Evolutionary conservation across 2,329 filamentous ascomycete genomes (phyloP), one percentile per base, ranked within the genome.

Genomic region (Leptographium procerum): DNA sequence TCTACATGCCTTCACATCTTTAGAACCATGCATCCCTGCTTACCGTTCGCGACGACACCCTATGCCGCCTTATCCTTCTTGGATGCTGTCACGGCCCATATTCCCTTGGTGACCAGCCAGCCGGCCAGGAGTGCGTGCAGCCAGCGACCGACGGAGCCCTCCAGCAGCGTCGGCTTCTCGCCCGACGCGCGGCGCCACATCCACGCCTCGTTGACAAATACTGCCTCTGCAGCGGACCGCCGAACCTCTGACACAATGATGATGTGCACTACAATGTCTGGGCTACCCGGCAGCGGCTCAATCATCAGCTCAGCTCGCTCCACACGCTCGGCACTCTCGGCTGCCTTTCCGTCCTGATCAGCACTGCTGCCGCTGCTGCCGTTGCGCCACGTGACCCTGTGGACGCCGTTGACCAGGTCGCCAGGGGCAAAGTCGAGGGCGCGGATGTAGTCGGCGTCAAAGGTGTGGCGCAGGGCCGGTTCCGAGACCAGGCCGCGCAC

Each of bases 121-220:
- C 59, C 48, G 22, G 50, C 61, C 2, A 62, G 9, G 3, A 64
- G 56, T 2, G 47, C 8, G 55, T 73, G 71, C 31, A 71, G 57
- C 69, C 69, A 71, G 3, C 61, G 62, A 1, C 68, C 68, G 1
- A 68, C 14, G 0, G 61, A 33, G 2, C 61, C 60, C 60, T 73
- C 70, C 28, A 73, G 60, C 56, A 71, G 55, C 13, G 66, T 65
- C 19, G 66, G 63, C 53, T 61, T 63, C 53, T 71, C 70, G 22
- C 63, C 60, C 19, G 56, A 34, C 13, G 58, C 62, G 26, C 57
- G 56, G 50, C 71, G 65, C 70, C 70, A 73, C 67, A 71, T 69
- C 71, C 70, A 72, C n/a, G 71, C 71, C 66, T 73, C 70, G 59
- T 71, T 72, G 52, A 70, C 64, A 54, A 73, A 69, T 9, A 68